Evolutionary conservation across 1,139 yeast genomes (phyloP).

Genomic region (Yamadazyma dushanensis): DNA sequence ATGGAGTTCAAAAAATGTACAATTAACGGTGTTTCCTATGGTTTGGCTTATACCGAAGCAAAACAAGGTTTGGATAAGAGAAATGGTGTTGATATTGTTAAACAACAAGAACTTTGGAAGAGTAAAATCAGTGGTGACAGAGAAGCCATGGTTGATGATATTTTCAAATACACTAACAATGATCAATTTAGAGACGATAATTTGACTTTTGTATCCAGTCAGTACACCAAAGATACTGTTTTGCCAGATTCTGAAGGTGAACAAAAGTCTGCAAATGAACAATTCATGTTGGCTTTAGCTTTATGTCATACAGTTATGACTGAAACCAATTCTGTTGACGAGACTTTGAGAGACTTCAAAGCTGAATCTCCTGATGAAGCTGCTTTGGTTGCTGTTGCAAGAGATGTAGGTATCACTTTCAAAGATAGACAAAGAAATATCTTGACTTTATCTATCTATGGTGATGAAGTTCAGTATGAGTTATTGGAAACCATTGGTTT

Average conservation of each 20-base stretch:
- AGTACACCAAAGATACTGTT: constrained; percentile 42
- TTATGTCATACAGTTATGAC: constrained; percentile 91
- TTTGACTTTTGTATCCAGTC: constrained; percentile 78
- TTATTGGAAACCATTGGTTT: constrained; percentile 79
- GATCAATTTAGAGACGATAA: constrained; percentile 63
- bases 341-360: constrained; percentile 57
- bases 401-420: constrained; percentile 88
- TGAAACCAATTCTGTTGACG: constrained; percentile 59
- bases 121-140: constrained; percentile 63
- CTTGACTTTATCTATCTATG: constrained; percentile 70
- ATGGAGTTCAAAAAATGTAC: constrained; percentile 97
- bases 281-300: constrained; percentile 85
- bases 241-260: constrained; percentile 27
- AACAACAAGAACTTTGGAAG: constrained; percentile 64
- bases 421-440: constrained; percentile 73
- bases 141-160: constrained; percentile 58
- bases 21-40: constrained; percentile 83
- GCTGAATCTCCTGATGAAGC: constrained; percentile 99
- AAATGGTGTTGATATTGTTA: constrained; percentile 75
- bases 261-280: constrained; percentile 67
- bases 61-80: constrained; percentile 89
- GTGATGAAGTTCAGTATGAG: constrained; percentile 68
- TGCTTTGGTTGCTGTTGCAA: constrained; percentile 89
- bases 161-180: constrained; percentile 50
- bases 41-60: constrained; percentile 95